phyloP scores from a whole-genome alignment of 2,329 filamentous ascomycete genomes.

The Karstenula rhodostoma region DNA sequence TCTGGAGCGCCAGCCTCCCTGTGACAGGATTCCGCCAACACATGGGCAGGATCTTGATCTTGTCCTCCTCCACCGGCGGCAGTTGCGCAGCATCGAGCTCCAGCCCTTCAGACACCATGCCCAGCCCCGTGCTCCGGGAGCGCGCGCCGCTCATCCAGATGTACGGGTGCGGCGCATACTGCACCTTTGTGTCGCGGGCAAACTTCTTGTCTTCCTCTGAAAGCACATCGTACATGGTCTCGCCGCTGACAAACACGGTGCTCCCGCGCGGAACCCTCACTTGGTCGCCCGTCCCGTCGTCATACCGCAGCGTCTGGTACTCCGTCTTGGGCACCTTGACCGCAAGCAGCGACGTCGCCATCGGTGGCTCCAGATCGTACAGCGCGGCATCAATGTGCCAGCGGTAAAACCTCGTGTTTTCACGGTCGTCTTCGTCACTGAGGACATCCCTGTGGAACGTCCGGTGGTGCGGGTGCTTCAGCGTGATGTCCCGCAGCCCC shows the following conservation, averaged over 20 bases:
- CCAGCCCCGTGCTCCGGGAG: conserved; percentile 73
- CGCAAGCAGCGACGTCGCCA: conserved; percentile 76
- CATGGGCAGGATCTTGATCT: conserved; percentile 78
- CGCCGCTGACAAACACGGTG: conserved; percentile 77
- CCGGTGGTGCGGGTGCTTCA: conserved; percentile 78
- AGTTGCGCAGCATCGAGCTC: conserved; percentile 69
- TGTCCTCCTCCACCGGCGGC: conserved; percentile 69
- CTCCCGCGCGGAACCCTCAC: conserved; percentile 76
- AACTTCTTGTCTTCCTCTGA: conserved; percentile 72
- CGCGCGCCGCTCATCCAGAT: conserved; percentile 79
- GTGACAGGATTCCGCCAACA: conserved; percentile 80
- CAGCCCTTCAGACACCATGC: conserved; percentile 71
- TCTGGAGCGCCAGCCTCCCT: conserved; percentile 72
- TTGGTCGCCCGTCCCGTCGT: conserved; percentile 73
- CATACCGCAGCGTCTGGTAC: conserved; percentile 73
- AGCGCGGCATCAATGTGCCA: conserved; percentile 85
- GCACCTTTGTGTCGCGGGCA: conserved; percentile 70
- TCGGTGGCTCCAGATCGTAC: conserved; percentile 77
- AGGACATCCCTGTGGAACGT: conserved; percentile 76
- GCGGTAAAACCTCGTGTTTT: conserved; percentile 71
- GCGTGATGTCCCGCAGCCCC: conserved; percentile 71
- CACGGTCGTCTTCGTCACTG: conserved; percentile 66
- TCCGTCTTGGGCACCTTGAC: conserved; percentile 75
- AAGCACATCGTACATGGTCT: conserved; percentile 74
- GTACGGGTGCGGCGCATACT: conserved; percentile 79